These are phyloP conservation scores for Brassica hybrid DNA, from an alignment of 441 rosid genomes.

Conservation along the genomic window DNA sequence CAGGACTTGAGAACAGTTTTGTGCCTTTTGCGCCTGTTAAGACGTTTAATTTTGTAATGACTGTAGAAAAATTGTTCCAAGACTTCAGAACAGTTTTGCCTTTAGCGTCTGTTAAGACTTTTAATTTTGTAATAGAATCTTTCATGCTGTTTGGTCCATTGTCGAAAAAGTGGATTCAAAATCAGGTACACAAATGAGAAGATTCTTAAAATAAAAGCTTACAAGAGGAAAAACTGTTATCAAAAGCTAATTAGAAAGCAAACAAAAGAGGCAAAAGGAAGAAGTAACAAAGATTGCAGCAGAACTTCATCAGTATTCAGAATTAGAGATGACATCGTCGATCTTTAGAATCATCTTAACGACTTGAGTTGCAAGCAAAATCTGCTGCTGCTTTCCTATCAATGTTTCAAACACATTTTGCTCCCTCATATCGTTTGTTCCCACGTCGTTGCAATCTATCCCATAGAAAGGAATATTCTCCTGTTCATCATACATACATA, in stretches of 20 bases:
- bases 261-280: constrained; percentile 10
- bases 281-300: not conserved
- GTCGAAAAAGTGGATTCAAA: constrained; percentile 3
- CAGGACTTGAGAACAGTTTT: not conserved
- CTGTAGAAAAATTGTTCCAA: no score
- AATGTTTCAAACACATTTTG: constrained; percentile 90
- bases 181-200: not conserved
- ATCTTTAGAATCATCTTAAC: constrained; percentile 98
- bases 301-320: constrained; percentile 57
- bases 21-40: no score
- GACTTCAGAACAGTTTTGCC: not conserved
- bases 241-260: constrained; percentile 3
- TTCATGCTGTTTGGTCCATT: not conserved
- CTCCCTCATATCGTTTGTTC: constrained; percentile 91
- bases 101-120: not conserved
- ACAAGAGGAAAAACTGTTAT: not conserved
- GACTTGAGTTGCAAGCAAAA: constrained; percentile 97
- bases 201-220: constrained; percentile 12
- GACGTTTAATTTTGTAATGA: no score
- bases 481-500: constrained; percentile 47
- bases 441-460: constrained; percentile 94
- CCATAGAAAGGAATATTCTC: constrained; percentile 84
- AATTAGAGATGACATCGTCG: constrained; percentile 93
- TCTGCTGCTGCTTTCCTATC: constrained; percentile 96
- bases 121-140: not conserved